phyloP scores from a whole-genome alignment of 2,329 filamentous ascomycete genomes.

The Chlorencoelia australis region DNA sequence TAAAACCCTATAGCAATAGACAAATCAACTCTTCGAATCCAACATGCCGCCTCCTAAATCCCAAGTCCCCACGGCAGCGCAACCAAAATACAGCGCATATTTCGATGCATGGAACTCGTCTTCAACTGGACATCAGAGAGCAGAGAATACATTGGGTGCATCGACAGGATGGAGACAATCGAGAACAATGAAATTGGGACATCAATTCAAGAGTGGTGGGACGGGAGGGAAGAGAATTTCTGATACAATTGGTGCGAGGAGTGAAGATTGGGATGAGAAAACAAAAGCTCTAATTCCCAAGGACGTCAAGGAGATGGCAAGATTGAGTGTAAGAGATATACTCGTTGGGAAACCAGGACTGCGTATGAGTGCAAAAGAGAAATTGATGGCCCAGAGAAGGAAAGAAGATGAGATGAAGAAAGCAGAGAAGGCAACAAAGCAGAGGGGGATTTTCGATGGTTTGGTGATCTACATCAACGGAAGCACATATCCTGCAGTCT shows the following conservation, averaged over 20 bases:
- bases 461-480: slow-evolving; percentile 80
- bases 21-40: too few species aligned
- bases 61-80: slow-evolving; percentile 15
- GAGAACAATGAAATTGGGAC: slow-evolving; percentile 56
- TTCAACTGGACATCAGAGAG: slow-evolving; percentile 68
- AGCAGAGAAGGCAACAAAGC: slow-evolving; percentile 21
- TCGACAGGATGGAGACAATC: slow-evolving; percentile 62
- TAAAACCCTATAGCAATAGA: too few species aligned
- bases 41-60: slow-evolving; percentile 19
- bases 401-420: slow-evolving; percentile 43
- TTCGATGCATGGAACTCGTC: slow-evolving; percentile 67
- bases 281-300: slow-evolving; percentile 35
- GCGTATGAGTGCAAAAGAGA: slow-evolving; percentile 16
- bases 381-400: slow-evolving; percentile 28
- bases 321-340: slow-evolving; percentile 43
- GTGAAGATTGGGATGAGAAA: slow-evolving; percentile 41
- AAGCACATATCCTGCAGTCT: slow-evolving; percentile 69
- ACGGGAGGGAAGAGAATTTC: slow-evolving; percentile 49
- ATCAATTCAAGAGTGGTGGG: slow-evolving; percentile 54
- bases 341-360: slow-evolving; percentile 29
- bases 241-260: slow-evolving; percentile 57
- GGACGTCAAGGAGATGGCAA: slow-evolving; percentile 25
- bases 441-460: slow-evolving; percentile 50
- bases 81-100: slow-evolving; percentile 32
- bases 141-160: slow-evolving; percentile 54